Conservation (phyloP, 192 early-diverging fungal species). For the Dissophora globulifera region DNA sequence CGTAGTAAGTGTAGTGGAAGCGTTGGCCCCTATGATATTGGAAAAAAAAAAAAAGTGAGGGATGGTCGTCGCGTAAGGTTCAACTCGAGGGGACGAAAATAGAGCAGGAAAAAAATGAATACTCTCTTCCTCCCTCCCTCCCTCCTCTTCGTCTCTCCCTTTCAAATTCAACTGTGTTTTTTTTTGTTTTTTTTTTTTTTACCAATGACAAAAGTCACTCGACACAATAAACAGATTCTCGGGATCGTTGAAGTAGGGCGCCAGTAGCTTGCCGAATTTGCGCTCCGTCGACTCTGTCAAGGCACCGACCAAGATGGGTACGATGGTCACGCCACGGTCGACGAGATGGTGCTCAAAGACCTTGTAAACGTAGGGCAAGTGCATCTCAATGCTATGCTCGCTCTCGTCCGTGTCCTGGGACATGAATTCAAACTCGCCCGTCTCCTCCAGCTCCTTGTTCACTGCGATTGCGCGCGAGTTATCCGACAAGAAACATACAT, state of each 20-base stretch:
- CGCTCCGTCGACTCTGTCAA: conserved; percentile 68
- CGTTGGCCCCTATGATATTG: conserved; percentile 71
- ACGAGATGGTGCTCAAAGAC: conserved; percentile 73
- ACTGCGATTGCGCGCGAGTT: conserved; percentile 50
- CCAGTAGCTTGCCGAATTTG: conserved; percentile 77
- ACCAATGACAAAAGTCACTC: conserved; percentile 98
- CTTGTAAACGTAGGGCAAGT: conserved; percentile 90
- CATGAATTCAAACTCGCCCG: conserved; percentile 78
- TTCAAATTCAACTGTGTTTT: no score
- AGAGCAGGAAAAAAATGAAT: no score
- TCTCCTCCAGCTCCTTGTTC: conserved; percentile 70
- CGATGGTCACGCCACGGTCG: conserved; percentile 73
- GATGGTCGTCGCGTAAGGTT: background rate
- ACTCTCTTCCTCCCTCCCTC: no score
- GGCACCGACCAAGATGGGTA: conserved; percentile 92
- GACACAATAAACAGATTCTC: conserved; percentile 93
- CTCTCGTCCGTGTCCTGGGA: conserved; percentile 78
- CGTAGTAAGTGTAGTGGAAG: conserved; percentile 84
- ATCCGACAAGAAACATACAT: background rate
- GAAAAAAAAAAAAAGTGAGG: background rate
- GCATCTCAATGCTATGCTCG: conserved; percentile 99
- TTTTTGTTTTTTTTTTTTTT: conserved; percentile 14
- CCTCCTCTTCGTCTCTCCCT: no score
- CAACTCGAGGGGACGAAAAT: background rate
- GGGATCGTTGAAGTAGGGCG: conserved; percentile 75